Base-by-base conservation (phyloP, 768 basidiomycete species). In the Tylopilus intermedius region DNA sequence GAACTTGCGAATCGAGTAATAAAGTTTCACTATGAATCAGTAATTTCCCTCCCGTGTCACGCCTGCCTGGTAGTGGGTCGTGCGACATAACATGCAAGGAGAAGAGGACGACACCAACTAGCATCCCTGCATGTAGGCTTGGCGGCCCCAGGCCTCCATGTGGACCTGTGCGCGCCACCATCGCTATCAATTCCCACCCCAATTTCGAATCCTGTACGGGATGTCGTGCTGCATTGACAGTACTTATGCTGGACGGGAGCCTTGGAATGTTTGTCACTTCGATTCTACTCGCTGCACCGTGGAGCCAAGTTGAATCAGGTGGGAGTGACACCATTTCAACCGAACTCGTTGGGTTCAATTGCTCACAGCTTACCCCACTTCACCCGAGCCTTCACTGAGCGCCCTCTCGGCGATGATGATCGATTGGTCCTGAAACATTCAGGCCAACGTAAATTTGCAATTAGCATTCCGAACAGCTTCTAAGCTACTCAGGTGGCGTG, bases 1-100 rank as follows among this genome's bases (percentile, higher is more conserved):
- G 48, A 54, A 54, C 29, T 30, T 44, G 52, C 35, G 24, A 44
- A 50, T 50, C 42, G 8, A 26, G 24, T 32, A 38, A 45, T 38
- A n/a, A 18, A 49, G 15, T 33, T 48, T 43, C 32, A 15, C 13
- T 8, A 21, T 37, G 35, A 14, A 5, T 49, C 22, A 14, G 33
- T 29, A 32, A 30, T 15, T 24, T 15, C 7, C 35, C 37, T 27
- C n/a, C 38, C n/a, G n/a, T 18, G 38, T 38, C 38, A 38, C 8
- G 35, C 14, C 24, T 10, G 4, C 8, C 10, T 11, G 4, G 35
- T 15, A 18, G n/a, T 18, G 6, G 38, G 38, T 10, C 35, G 11
- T 15, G 14, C 15, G 5, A 7, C n/a, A 38, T 18, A n/a, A 18
- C 38, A 38, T 8, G 38, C 38, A 38, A 38, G 38, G 38, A 8